phyloP scores from a whole-genome alignment of 257 asterid genomes.

The Gentiana dahurica region DNA sequence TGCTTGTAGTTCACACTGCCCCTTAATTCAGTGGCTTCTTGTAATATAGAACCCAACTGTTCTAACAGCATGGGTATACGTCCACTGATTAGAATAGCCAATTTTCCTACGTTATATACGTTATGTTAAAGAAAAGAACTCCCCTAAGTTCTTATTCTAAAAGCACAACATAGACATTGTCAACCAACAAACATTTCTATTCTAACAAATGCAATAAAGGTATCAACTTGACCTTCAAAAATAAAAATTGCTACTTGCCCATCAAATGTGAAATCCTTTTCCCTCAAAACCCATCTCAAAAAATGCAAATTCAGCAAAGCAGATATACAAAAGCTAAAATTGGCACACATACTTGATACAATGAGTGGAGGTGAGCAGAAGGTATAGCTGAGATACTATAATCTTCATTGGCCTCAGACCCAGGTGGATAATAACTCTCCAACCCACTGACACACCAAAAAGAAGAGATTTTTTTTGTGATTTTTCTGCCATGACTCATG shows the following conservation, averaged over 20 bases:
- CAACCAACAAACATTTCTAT: neutral
- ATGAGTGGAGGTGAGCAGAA: conserved; percentile 46
- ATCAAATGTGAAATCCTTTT: neutral
- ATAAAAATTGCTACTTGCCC: neutral
- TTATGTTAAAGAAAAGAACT: too few species aligned
- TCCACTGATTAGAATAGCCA: too few species aligned
- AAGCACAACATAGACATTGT: neutral
- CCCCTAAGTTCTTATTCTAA: too few species aligned
- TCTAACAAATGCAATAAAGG: neutral
- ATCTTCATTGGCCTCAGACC: conserved; percentile 25
- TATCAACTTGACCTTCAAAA: neutral
- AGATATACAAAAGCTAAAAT: neutral
- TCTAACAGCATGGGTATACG: too few species aligned
- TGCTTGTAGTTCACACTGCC: too few species aligned
- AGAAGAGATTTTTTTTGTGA: neutral
- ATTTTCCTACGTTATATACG: too few species aligned
- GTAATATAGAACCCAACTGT: too few species aligned
- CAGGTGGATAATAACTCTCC: conserved; percentile 69
- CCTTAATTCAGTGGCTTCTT: too few species aligned
- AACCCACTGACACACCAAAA: conserved; percentile 35
- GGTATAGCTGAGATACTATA: conserved; percentile 33
- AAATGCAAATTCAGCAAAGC: too few species aligned
- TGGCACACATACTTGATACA: conserved; percentile 44
- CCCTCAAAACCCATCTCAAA: too few species aligned
- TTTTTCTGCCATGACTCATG: neutral